These are phyloP conservation scores for Holtermanniella nyarrowii DNA, from an alignment of 768 basidiomycete species.

Conservation along the genomic window DNA sequence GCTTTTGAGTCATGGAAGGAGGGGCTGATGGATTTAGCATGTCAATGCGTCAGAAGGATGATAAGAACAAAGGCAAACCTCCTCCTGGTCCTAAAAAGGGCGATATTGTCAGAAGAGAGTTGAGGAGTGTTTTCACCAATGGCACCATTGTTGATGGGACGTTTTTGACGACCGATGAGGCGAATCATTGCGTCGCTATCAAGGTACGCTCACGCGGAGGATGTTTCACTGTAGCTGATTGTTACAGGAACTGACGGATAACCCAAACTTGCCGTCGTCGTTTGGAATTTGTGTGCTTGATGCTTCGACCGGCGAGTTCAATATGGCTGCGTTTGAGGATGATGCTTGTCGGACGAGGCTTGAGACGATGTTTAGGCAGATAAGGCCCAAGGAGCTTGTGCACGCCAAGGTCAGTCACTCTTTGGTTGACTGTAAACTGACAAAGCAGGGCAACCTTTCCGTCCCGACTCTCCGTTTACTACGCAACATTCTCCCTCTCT, in stretches of 20 bases:
- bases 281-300: slow-evolving; percentile 90
- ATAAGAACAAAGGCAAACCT: slow-evolving; percentile 42
- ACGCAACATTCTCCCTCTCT: slow-evolving; percentile 64
- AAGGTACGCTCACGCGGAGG: slow-evolving; percentile 43
- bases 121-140: slow-evolving; percentile 92
- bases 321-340: slow-evolving; percentile 77
- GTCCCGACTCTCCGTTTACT: slow-evolving; percentile 71
- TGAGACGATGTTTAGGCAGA: slow-evolving; percentile 84
- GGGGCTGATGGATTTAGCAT: slow-evolving; percentile 41
- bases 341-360: slow-evolving; percentile 84
- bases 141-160: slow-evolving; percentile 89
- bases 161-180: slow-evolving; percentile 81
- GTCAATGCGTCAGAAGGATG: slow-evolving; percentile 81
- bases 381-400: slow-evolving; percentile 82
- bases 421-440: background rate
- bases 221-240: background rate
- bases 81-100: slow-evolving; percentile 35
- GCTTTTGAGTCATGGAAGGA: background rate
- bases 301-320: slow-evolving; percentile 90
- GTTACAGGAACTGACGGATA: slow-evolving; percentile 1
- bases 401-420: slow-evolving; percentile 61
- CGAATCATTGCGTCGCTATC: slow-evolving; percentile 87
- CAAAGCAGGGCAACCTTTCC: slow-evolving; percentile 66
- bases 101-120: slow-evolving; percentile 78
- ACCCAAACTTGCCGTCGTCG: slow-evolving; percentile 37